Conservation (phyloP, 345 rosid species). For the Orychophragmus violaceus region DNA sequence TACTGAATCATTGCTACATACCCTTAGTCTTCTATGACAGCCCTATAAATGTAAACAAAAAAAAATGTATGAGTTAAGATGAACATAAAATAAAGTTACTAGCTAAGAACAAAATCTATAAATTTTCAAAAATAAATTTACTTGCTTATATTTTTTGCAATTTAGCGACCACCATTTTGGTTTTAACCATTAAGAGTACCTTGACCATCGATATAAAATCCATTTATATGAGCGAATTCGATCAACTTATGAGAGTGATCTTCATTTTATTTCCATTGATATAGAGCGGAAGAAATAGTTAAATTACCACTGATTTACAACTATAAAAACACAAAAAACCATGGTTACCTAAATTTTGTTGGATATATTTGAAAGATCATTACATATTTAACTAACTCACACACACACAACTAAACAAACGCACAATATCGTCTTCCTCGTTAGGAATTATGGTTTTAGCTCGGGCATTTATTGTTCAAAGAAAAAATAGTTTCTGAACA, state of each 20-base stretch:
- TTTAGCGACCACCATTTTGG: constrained; percentile 40
- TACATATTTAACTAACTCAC: not conserved
- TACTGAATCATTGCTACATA: not conserved
- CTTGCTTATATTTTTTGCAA: constrained; percentile 23
- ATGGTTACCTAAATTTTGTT: not conserved
- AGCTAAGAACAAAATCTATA: not conserved
- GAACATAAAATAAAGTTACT: not conserved
- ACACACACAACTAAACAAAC: not conserved
- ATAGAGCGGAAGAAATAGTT: constrained; percentile 31
- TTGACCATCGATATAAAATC: constrained; percentile 34
- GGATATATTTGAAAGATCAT: too few relatives aligned
- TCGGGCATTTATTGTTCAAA: too few relatives aligned
- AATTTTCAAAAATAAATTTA: not conserved
- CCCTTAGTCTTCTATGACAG: constrained; percentile 39
- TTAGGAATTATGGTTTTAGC: not conserved
- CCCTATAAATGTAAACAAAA: constrained; percentile 20
- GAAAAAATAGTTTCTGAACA: too few relatives aligned
- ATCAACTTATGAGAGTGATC: constrained; percentile 30
- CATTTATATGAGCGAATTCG: constrained; percentile 29
- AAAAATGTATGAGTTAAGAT: not conserved
- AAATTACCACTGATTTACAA: constrained; percentile 34
- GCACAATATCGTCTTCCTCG: not conserved
- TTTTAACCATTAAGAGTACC: constrained; percentile 45
- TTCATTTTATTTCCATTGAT: constrained; percentile 33
- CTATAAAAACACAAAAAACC: not conserved